These are phyloP conservation scores for Senecio squalidus DNA, from an alignment of 140 eudicot species.

Conservation along the genomic window DNA sequence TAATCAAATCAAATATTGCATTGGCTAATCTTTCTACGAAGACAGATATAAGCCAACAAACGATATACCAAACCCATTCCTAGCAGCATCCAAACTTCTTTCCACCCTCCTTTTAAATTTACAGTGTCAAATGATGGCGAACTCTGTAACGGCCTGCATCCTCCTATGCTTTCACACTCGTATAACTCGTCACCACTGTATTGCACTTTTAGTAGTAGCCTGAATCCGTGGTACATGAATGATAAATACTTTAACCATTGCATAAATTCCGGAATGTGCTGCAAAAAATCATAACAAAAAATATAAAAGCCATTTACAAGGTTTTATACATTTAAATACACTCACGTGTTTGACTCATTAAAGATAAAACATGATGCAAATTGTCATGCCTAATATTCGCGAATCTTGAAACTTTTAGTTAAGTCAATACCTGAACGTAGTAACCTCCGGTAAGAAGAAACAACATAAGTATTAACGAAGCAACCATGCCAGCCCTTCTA, in stretches of 20 bases:
- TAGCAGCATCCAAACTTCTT: conserved; percentile 86
- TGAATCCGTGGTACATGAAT: conserved; percentile 87
- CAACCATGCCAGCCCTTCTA: conserved; percentile 88
- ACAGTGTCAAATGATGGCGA: conserved; percentile 92
- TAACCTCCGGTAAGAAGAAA: conserved; percentile 98
- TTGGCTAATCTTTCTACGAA: conserved; percentile 52
- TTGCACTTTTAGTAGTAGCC: conserved; percentile 86
- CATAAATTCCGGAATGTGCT: conserved; percentile 92
- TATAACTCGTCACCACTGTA: conserved; percentile 79
- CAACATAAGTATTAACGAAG: conserved; percentile 79
- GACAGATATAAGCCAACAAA: conserved; percentile 64
- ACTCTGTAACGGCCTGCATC: conserved; percentile 75
- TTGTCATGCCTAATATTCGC: too few relatives aligned
- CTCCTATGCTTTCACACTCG: conserved; percentile 70
- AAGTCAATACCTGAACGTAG: conserved; percentile 74
- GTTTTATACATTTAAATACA: not conserved
- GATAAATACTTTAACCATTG: conserved; percentile 89
- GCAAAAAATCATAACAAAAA: conserved; percentile 27
- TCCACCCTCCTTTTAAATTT: conserved; percentile 67
- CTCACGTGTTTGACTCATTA: too few relatives aligned
- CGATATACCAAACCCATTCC: conserved; percentile 91
- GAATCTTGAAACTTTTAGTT: not conserved
- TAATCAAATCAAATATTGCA: conserved; percentile 49
- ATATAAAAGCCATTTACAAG: not conserved
- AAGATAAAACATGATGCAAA: too few relatives aligned